A percentile compares a stretch with the other conserved stretches of the same genome.
Conservation (phyloP, 225 moss, liverwort and hornwort genomes). For the Physcomitrellopsis africana region DNA sequence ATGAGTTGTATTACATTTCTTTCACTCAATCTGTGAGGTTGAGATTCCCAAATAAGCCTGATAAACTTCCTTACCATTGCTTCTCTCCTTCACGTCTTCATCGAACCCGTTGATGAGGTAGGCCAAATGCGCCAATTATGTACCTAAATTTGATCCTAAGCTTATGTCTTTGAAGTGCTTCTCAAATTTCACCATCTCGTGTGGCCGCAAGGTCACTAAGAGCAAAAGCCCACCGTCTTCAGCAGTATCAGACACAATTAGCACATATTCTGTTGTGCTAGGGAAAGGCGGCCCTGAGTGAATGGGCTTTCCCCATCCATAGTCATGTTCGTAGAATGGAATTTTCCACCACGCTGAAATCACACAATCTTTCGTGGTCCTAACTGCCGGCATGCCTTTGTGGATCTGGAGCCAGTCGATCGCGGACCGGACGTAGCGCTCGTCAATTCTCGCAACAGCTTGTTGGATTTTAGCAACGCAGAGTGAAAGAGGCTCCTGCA, state of each 20-base stretch:
- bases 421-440: constrained; percentile 43
- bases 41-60: too few relatives aligned
- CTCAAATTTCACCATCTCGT: constrained; percentile 46
- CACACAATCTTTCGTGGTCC: constrained; percentile 35
- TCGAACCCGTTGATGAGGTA: too few relatives aligned
- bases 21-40: too few relatives aligned
- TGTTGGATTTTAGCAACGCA: constrained; percentile 49
- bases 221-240: constrained; percentile 41
- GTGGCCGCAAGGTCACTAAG: constrained; percentile 31
- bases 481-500: constrained; percentile 27
- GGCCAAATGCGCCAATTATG: too few relatives aligned
- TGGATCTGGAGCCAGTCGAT: constrained; percentile 54
- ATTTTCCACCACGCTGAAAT: constrained; percentile 54
- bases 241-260: constrained; percentile 30
- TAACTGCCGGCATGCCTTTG: constrained; percentile 38
- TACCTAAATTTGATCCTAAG: too few relatives aligned
- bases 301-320: constrained; percentile 58
- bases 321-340: constrained; percentile 57
- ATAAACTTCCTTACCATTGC: too few relatives aligned
- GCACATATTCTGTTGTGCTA: constrained; percentile 27
- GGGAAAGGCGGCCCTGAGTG: constrained; percentile 38
- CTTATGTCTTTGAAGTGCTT: constrained; percentile 32
- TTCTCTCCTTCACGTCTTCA: too few relatives aligned
- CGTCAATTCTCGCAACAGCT: constrained; percentile 41
- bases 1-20: too few relatives aligned